Evolutionary conservation across 2,329 filamentous ascomycete genomes (phyloP).

Genomic region (Diaporthe humulicola): DNA sequence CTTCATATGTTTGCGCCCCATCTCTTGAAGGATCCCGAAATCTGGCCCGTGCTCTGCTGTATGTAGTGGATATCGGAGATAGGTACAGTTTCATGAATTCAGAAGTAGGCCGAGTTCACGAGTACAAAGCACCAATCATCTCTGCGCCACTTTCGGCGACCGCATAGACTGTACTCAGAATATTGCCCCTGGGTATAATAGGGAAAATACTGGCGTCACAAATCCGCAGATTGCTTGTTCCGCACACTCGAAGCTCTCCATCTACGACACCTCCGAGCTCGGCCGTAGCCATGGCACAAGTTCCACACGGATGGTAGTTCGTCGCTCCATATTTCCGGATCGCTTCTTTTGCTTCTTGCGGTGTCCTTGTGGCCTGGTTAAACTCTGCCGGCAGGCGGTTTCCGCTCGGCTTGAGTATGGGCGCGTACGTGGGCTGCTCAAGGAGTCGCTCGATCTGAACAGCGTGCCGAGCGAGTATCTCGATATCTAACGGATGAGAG

Average conservation of each 20-base stretch:
- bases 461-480: conserved; percentile 24
- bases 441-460: neutral
- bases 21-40: too few relatives aligned
- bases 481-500: conserved; percentile 24
- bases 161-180: conserved; percentile 41
- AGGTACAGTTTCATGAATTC: neutral
- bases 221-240: conserved; percentile 54
- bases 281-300: neutral
- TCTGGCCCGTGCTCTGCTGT: too few relatives aligned
- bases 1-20: too few relatives aligned
- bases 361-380: neutral
- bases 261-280: conserved; percentile 55
- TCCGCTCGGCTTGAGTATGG: neutral
- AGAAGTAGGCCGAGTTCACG: neutral
- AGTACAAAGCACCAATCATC: neutral
- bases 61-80: neutral
- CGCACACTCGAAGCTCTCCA: conserved; percentile 54
- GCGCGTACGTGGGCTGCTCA: neutral
- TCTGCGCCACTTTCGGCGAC: conserved; percentile 50
- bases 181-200: conserved; percentile 51
- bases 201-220: conserved; percentile 58
- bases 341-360: neutral
- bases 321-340: conserved; percentile 10
- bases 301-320: conserved; percentile 2
- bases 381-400: neutral